Evolutionary conservation across 345 rosid genomes (phyloP).

Genomic region (Angophora floribunda): DNA sequence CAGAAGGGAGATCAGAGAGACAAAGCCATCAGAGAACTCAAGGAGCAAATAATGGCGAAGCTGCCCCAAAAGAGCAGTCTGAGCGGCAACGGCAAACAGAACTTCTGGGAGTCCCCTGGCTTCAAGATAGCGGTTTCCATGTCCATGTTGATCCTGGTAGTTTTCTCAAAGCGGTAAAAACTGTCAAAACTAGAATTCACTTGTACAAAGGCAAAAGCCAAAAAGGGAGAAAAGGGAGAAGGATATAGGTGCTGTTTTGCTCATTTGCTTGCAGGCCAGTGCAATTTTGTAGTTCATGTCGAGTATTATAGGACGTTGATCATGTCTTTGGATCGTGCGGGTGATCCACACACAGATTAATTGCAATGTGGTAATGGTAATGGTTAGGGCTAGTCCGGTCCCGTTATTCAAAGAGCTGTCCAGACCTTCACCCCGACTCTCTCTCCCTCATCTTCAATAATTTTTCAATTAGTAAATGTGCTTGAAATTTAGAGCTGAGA

Average conservation of each 20-base stretch:
- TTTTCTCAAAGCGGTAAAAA: conserved; percentile 58
- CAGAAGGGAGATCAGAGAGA: conserved; percentile 89
- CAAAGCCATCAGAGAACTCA: conserved; percentile 61
- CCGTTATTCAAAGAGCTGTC: background rate
- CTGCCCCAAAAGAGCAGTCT: conserved; percentile 14
- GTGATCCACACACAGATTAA: background rate
- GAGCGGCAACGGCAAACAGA: conserved; percentile 23
- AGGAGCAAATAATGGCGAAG: conserved; percentile 49
- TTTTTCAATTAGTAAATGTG: too few species aligned
- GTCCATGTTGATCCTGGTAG: conserved; percentile 83
- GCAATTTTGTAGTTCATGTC: background rate
- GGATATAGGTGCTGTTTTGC: background rate
- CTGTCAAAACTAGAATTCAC: background rate
- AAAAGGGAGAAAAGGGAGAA: background rate
- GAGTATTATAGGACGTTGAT: background rate
- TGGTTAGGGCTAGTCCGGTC: background rate
- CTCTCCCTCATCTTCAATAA: background rate
- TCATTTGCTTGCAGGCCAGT: background rate
- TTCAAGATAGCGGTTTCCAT: conserved; percentile 77
- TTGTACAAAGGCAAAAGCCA: background rate
- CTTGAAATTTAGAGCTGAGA: background rate
- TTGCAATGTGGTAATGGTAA: background rate
- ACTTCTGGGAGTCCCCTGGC: conserved; percentile 79
- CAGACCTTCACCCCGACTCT: background rate
- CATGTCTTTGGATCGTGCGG: background rate